Base-by-base conservation (phyloP, 2,329 filamentous ascomycete genomes). In the Alternaria hordeiaustralica region DNA sequence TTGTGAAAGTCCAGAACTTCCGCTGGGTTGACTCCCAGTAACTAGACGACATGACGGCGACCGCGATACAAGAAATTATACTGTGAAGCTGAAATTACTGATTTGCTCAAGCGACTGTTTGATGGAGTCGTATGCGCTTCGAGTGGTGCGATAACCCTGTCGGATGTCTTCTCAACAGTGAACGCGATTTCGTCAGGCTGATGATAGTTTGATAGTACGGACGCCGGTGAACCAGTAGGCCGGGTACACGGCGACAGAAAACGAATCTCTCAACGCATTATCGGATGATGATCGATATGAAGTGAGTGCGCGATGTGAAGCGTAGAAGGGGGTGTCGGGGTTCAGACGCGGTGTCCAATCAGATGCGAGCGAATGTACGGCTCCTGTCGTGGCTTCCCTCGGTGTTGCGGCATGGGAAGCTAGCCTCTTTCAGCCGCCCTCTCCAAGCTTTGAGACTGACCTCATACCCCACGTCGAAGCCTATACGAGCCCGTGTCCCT, bases 1-100 rank as follows among this genome's bases (percentile, higher is more conserved):
- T 91, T 50, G 92, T 90, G 81, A 97, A 97, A 60, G 93, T 91
- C 96, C 96, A 99, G 83, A 92, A 88, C 71, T 89, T 91, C 71
- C 91, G 88, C 82, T 99, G 96, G 25, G 93, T 96, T 59, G 96
- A 98, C 68, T 93, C 91, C 94, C 94, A 99, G 83, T 95, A 99
- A 82, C 95, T 97, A 77, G 94, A 92, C 33, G 95, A 93, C 95
- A 97, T 97, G 63, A 18, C 67, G 66, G 33, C 20, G 20, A 15
- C 8, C n/a, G 28, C 8, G 25, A 12, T 46, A 8, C 28, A 10
- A 15, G 13, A 2, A 13, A 11, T 26, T 36, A 9, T 21, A 41
- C 20, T 8, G n/a, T 33, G 15, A n/a, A 49, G 21, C 1, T 18
- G 23, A 3, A 21, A 18, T 46, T 4, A 44, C 4, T 7, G n/a